phyloP scores from a whole-genome alignment of 2,329 filamentous ascomycete species.

The Tothia fuscella region DNA sequence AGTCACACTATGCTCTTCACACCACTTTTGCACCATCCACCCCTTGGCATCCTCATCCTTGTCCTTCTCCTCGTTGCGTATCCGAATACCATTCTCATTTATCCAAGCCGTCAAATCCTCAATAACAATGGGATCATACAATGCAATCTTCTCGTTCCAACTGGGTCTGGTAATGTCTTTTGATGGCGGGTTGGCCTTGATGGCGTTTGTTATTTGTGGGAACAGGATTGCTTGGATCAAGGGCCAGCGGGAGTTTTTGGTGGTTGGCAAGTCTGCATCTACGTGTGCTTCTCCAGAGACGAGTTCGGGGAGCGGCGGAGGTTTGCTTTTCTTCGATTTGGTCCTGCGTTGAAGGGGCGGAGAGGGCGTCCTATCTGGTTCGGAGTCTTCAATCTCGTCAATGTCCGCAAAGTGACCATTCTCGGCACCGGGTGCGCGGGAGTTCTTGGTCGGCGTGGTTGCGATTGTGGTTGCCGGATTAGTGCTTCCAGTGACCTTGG shows the following conservation, averaged over 20 bases:
- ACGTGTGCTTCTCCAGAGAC: not conserved
- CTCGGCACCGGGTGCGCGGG: too few species aligned
- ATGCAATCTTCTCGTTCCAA: slow-evolving; percentile 86
- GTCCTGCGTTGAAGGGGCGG: too few species aligned
- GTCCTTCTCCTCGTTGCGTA: slow-evolving; percentile 32
- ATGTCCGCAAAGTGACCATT: too few species aligned
- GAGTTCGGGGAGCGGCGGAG: slow-evolving; percentile 1
- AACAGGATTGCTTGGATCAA: slow-evolving; percentile 29
- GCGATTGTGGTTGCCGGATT: slow-evolving; percentile 2
- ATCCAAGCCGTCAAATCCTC: slow-evolving; percentile 79
- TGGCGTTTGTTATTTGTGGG: slow-evolving; percentile 34
- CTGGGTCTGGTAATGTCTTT: slow-evolving; percentile 37
- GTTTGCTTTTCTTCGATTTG: slow-evolving; percentile 11
- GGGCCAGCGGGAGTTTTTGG: slow-evolving; percentile 18
- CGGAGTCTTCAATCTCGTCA: slow-evolving; percentile 29
- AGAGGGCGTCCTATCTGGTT: slow-evolving; percentile 26
- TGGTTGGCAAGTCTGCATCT: not conserved
- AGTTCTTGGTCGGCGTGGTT: not conserved
- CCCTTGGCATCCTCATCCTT: slow-evolving; percentile 25
- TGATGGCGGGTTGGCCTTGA: slow-evolving; percentile 32
- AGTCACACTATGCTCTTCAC: slow-evolving; percentile 74
- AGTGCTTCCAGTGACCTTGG: not conserved
- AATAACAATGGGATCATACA: slow-evolving; percentile 82
- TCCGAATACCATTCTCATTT: slow-evolving; percentile 37
- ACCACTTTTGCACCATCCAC: slow-evolving; percentile 73